Conservation (phyloP, 2,329 filamentous ascomycete genomes). For the Ascochyta rabiei region DNA sequence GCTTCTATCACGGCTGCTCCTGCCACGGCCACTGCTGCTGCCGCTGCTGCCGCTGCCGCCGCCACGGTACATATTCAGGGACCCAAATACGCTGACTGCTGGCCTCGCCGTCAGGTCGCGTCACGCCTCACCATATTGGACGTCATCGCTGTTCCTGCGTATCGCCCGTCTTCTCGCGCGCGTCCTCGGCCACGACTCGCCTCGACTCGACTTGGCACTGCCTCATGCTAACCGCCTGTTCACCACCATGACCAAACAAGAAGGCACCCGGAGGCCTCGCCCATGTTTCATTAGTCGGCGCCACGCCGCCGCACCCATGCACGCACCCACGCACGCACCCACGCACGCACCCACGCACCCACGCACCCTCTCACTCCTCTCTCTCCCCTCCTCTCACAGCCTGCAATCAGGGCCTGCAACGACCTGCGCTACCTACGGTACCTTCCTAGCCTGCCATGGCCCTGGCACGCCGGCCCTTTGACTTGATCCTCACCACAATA, state of each 20-base stretch:
- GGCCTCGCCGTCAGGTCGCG: neutral
- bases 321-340: too few relatives aligned
- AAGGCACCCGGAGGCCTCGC: constrained; percentile 30
- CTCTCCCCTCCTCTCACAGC: neutral
- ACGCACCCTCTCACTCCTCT: too few relatives aligned
- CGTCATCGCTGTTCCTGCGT: constrained; percentile 25
- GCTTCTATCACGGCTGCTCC: too few relatives aligned
- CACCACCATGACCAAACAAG: constrained; percentile 31
- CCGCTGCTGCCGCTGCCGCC: too few relatives aligned
- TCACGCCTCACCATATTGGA: constrained; percentile 3
- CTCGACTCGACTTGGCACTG: constrained; percentile 24
- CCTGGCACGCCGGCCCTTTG: constrained; percentile 13
- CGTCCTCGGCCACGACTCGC: constrained; percentile 9
- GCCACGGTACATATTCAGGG: too few relatives aligned
- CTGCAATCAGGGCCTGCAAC: too few relatives aligned
- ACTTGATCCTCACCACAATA: constrained; percentile 9
- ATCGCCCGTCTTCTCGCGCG: constrained; percentile 35
- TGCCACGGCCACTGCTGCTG: too few relatives aligned
- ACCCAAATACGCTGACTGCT: too few relatives aligned
- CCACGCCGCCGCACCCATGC: constrained; percentile 13
- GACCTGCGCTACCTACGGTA: too few relatives aligned
- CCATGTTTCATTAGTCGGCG: constrained; percentile 32
- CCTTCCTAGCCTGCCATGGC: neutral
- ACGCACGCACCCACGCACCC: constrained; percentile 16
- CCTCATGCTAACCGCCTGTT: constrained; percentile 36